Conservation (phyloP, 495 filamentous ascomycete species). For the Chaetomidium leptoderma region DNA sequence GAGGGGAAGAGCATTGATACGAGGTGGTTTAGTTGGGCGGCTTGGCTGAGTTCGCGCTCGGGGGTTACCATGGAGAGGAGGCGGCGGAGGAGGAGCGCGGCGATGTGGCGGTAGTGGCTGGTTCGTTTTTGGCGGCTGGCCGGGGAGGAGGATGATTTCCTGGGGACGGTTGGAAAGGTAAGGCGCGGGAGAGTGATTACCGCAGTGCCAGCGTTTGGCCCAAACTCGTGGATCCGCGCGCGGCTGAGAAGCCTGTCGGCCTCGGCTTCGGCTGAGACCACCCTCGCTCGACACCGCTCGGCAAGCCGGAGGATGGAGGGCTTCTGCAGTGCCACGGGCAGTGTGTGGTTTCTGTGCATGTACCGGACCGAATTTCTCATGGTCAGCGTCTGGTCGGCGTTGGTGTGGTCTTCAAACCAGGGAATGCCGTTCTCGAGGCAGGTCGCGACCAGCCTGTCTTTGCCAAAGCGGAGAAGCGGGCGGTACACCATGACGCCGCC, state of each 20-base stretch:
- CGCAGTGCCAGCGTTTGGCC: constrained; percentile 38
- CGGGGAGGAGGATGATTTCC: constrained; percentile 14
- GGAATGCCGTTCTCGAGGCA: constrained; percentile 59
- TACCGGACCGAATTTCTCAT: constrained; percentile 74
- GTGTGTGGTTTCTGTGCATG: constrained; percentile 50
- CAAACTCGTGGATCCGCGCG: constrained; percentile 37
- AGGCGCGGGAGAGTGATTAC: constrained; percentile 40
- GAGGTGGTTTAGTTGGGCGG: constrained; percentile 33
- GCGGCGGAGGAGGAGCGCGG: constrained; percentile 37
- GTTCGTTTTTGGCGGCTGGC: constrained; percentile 27
- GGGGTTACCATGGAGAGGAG: constrained; percentile 41
- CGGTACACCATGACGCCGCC: constrained; percentile 69
- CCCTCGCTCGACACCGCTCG: constrained; percentile 32
- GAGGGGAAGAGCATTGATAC: constrained; percentile 38
- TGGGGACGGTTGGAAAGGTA: constrained; percentile 11
- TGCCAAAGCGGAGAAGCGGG: constrained; percentile 70
- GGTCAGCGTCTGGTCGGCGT: constrained; percentile 71
- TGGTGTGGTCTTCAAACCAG: constrained; percentile 87
- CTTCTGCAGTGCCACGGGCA: constrained; percentile 68
- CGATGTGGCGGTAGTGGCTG: constrained; percentile 34
- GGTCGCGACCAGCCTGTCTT: constrained; percentile 66
- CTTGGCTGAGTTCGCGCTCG: constrained; percentile 28
- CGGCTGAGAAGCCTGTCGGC: constrained; percentile 31
- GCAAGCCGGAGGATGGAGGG: constrained; percentile 57
- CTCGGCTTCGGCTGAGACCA: constrained; percentile 33